phyloP scores from a whole-genome alignment of 2,329 filamentous ascomycete species.

The Colletotrichum agaves region DNA sequence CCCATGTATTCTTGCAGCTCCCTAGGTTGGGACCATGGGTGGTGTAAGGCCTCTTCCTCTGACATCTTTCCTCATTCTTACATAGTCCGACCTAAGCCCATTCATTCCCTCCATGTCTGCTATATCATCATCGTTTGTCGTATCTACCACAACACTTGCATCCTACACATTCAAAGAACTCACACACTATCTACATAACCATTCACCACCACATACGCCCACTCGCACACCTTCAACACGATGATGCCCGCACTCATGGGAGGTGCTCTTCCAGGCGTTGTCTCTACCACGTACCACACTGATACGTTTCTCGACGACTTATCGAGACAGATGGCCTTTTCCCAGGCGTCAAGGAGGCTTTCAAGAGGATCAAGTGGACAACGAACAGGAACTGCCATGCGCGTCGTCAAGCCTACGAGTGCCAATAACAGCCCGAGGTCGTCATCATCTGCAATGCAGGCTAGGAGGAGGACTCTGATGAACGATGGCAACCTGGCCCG shows the following conservation, averaged over 20 bases:
- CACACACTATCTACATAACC: background rate
- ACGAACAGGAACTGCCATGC: constrained; percentile 62
- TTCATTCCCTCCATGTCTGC: constrained; percentile 34
- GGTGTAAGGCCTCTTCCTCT: constrained; percentile 37
- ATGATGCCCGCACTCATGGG: constrained; percentile 51
- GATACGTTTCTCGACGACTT: constrained; percentile 62
- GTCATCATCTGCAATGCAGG: constrained; percentile 54
- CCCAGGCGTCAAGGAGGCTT: constrained; percentile 58
- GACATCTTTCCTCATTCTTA: constrained; percentile 39
- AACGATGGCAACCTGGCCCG: constrained; percentile 58
- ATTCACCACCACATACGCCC: background rate
- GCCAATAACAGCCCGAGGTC: constrained; percentile 75
- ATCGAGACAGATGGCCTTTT: constrained; percentile 61
- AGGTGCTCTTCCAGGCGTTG: constrained; percentile 45
- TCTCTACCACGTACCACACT: constrained; percentile 48
- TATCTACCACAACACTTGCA: background rate
- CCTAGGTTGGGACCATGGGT: constrained; percentile 42
- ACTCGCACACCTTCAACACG: constrained; percentile 24
- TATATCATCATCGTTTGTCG: constrained; percentile 31
- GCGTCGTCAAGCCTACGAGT: constrained; percentile 73
- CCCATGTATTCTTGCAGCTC: constrained; percentile 46
- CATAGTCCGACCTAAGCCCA: constrained; percentile 42
- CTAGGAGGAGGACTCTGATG: constrained; percentile 67
- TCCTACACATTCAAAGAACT: background rate
- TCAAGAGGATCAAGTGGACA: constrained; percentile 63